Conservation (phyloP, 805 yeast genomes). For the Hanseniaspora jakobsenii region DNA sequence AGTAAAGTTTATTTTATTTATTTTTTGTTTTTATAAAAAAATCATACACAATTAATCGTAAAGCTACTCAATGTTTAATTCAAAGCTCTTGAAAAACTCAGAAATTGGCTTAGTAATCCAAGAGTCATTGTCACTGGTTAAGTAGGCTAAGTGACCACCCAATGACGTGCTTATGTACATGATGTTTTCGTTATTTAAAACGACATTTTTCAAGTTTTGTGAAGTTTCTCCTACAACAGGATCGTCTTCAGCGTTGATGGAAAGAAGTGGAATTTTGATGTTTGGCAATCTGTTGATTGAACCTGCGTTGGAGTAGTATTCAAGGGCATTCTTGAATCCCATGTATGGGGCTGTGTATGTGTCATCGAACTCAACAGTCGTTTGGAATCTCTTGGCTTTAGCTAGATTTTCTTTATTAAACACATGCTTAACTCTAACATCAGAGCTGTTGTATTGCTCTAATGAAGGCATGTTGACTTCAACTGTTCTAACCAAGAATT, state of each 20-base stretch:
- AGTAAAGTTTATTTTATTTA: too few species aligned
- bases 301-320: conserved; percentile 55
- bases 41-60: too few species aligned
- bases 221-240: conserved; percentile 47
- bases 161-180: conserved; percentile 45
- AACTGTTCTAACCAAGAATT: conserved; percentile 33
- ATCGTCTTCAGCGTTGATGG: conserved; percentile 54
- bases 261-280: conserved; percentile 49
- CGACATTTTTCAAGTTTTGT: conserved; percentile 37
- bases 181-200: conserved; percentile 44
- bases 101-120: conserved; percentile 38
- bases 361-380: conserved; percentile 48
- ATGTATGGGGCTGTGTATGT: conserved; percentile 47
- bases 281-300: conserved; percentile 45
- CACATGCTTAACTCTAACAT: conserved; percentile 19
- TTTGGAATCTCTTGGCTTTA: conserved; percentile 30
- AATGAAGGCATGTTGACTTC: conserved; percentile 34
- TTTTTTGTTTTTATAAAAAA: not conserved
- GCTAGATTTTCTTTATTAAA: conserved; percentile 28
- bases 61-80: conserved; percentile 24
- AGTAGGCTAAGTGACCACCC: conserved; percentile 61
- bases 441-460: conserved; percentile 23
- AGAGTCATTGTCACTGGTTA: conserved; percentile 34
- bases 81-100: conserved; percentile 32
- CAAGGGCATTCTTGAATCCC: conserved; percentile 50